Evolutionary conservation across 2,329 filamentous ascomycete species (phyloP).

Genomic region (Fusarium drepaniforme): DNA sequence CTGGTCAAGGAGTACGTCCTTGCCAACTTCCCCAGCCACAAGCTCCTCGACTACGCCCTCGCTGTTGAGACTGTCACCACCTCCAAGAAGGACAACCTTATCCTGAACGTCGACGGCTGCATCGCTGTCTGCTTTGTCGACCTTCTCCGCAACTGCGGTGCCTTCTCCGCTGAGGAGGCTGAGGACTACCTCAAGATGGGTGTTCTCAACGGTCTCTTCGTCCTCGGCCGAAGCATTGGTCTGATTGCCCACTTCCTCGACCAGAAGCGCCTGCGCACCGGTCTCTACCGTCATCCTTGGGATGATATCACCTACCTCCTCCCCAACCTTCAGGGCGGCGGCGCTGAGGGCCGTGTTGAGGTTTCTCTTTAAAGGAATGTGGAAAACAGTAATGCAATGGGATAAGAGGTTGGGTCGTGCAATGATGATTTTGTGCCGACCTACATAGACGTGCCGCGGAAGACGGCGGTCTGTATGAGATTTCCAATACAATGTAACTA

Average conservation of each 20-base stretch:
- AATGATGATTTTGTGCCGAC: constrained; percentile 50
- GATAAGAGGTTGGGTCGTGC: constrained; percentile 46
- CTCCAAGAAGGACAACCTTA: constrained; percentile 99
- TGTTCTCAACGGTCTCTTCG: constrained; percentile 99
- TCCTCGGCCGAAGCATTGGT: constrained; percentile 96
- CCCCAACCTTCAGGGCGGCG: constrained; percentile 80
- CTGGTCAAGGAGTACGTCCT: constrained; percentile 99
- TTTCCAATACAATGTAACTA: constrained; percentile 52
- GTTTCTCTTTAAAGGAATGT: constrained; percentile 74
- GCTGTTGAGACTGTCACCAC: constrained; percentile 98
- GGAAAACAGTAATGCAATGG: constrained; percentile 42
- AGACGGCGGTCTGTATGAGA: constrained; percentile 52
- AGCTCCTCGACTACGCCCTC: constrained; percentile 98
- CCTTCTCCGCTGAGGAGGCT: constrained; percentile 94
- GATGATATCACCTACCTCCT: constrained; percentile 97
- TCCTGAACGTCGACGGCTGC: constrained; percentile 98
- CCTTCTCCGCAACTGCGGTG: constrained; percentile 95
- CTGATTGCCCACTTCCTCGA: constrained; percentile 99
- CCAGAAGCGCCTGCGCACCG: constrained; percentile 98
- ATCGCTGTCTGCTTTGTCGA: constrained; percentile 99
- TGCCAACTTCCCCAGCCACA: constrained; percentile 97
- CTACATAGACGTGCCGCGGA: constrained; percentile 43
- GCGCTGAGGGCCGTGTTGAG: constrained; percentile 89
- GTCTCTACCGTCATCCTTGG: constrained; percentile 99
- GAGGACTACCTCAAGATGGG: constrained; percentile 99